phyloP scores from a whole-genome alignment of 371 early-diverging fungal genomes.

The Syncephalis fuscata region DNA sequence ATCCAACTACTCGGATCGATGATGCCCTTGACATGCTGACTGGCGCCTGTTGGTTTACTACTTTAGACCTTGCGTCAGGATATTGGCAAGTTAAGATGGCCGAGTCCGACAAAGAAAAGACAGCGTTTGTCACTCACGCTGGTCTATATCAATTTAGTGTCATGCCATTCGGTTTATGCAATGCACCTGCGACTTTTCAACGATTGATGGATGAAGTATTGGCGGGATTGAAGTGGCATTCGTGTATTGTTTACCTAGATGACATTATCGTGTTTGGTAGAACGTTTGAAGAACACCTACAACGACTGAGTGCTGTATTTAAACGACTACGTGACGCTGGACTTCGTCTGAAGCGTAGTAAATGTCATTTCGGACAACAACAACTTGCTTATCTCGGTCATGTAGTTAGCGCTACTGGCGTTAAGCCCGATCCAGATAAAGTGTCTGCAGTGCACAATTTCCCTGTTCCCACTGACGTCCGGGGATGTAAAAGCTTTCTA shows the following conservation, averaged over 20 bases:
- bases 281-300: constrained; percentile 14
- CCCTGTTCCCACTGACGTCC: constrained; percentile 6
- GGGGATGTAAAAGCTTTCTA: constrained; percentile 12
- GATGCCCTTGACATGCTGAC: constrained; percentile 14
- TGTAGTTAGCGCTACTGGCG: constrained; percentile 11
- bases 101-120: no score
- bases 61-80: no score
- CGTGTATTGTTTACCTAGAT: constrained; percentile 20
- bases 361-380: constrained; percentile 16
- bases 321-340: constrained; percentile 10
- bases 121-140: no score
- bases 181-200: constrained; percentile 18
- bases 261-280: constrained; percentile 22
- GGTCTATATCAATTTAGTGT: constrained; percentile 12
- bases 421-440: constrained; percentile 8
- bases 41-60: no score
- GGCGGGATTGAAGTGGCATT: constrained; percentile 9
- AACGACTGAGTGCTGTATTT: constrained; percentile 15
- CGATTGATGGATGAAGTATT: constrained; percentile 16
- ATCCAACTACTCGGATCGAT: constrained; percentile 20
- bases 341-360: constrained; percentile 15
- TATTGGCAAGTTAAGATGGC: no score
- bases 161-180: constrained; percentile 18
- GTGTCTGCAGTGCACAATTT: constrained; percentile 6
- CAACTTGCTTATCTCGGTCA: constrained; percentile 17